A percentile compares a stretch with the other conserved stretches of the same genome.
phyloP scores from a whole-genome alignment of 1,284 basidiomycete species.

The Fomitiporia mediterranea region DNA sequence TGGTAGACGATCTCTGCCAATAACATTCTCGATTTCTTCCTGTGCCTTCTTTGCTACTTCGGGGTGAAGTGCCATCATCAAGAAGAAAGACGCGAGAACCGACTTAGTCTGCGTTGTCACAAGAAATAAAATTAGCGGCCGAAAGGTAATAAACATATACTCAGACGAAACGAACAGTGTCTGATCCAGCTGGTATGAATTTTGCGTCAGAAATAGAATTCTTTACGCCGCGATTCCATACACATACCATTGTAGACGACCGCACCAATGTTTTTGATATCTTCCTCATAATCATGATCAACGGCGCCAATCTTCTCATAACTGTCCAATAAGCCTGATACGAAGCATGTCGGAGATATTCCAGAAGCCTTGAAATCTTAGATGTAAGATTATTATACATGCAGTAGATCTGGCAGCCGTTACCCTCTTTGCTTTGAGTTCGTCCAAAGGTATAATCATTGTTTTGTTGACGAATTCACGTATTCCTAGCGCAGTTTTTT shows the following conservation, averaged over 20 bases:
- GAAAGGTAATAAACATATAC: constrained; percentile 7
- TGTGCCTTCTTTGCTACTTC: constrained; percentile 12
- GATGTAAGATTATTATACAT: background rate
- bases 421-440: constrained; percentile 10
- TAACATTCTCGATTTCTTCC: constrained; percentile 13
- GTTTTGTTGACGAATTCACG: background rate
- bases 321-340: constrained; percentile 5
- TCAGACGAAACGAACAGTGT: constrained; percentile 17
- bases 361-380: constrained; percentile 6
- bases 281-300: constrained; percentile 8
- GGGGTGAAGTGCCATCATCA: constrained; percentile 12
- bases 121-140: too few relatives aligned
- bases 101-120: constrained; percentile 9
- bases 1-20: constrained; percentile 25
- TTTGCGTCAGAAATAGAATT: constrained; percentile 23
- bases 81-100: constrained; percentile 2
- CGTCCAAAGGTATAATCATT: background rate
- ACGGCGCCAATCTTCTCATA: background rate
- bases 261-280: constrained; percentile 7
- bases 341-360: background rate
- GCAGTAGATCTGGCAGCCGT: background rate
- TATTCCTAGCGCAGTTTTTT: constrained; percentile 6
- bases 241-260: constrained; percentile 2
- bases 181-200: constrained; percentile 26
- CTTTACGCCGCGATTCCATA: constrained; percentile 27